These are phyloP conservation scores for Colletotrichum navitas DNA, from an alignment of 2,329 filamentous ascomycete species.

Conservation along the genomic window DNA sequence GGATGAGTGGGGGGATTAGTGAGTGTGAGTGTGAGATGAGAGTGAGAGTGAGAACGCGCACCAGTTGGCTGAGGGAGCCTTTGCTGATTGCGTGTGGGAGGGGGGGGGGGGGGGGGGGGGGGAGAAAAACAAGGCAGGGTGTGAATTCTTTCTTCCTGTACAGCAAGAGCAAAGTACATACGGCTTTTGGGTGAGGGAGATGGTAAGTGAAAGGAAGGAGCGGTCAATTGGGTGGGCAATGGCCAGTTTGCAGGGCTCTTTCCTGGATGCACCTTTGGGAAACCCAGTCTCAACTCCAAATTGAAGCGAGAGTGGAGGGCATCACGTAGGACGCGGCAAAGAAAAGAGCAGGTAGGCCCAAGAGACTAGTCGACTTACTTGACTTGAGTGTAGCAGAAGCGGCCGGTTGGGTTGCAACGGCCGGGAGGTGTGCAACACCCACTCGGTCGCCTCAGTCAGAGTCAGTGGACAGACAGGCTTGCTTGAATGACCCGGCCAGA, in stretches of 20 bases:
- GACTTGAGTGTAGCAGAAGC: constrained; percentile 3
- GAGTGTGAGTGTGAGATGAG: constrained; percentile 3
- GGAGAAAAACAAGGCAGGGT: not conserved
- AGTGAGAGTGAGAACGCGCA: constrained; percentile 18
- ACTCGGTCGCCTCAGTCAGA: not conserved
- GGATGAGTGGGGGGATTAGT: not conserved
- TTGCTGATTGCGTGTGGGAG: constrained; percentile 7
- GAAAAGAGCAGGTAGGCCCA: constrained; percentile 19
- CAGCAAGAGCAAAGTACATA: not conserved
- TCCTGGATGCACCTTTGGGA: constrained; percentile 12
- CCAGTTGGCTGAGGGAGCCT: not conserved
- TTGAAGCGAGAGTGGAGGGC: constrained; percentile 23
- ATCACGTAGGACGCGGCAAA: constrained; percentile 30
- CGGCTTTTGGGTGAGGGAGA: constrained; percentile 17
- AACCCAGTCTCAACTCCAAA: constrained; percentile 21
- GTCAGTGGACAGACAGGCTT: not conserved
- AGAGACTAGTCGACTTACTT: not conserved
- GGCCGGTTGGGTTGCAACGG: constrained; percentile 1
- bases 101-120: not conserved
- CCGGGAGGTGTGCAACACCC: not conserved
- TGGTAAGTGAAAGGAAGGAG: constrained; percentile 21
- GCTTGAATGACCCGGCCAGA: not conserved
- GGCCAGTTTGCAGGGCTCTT: constrained; percentile 5
- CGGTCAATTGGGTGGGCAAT: constrained; percentile 23
- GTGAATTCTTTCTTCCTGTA: constrained; percentile 8